Evolutionary conservation across 345 rosid species (phyloP).

Genomic region (Hibiscus tridactylites): DNA sequence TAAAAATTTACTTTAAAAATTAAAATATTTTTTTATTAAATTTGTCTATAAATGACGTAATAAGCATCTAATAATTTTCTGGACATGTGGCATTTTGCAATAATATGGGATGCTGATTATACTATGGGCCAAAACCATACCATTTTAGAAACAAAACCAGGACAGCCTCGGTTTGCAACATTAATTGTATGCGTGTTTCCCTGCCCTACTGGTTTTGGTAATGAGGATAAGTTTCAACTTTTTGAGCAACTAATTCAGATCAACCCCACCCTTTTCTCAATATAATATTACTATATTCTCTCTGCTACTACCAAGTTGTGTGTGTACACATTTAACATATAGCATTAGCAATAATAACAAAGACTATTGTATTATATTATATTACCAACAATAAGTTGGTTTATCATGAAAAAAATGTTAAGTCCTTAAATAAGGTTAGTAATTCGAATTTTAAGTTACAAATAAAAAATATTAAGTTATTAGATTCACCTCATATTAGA

Average conservation of each 20-base stretch:
- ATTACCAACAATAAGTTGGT: too few species aligned
- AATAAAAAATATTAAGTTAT: too few species aligned
- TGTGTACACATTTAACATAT: not conserved
- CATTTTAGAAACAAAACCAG: conserved; percentile 18
- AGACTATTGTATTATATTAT: too few species aligned
- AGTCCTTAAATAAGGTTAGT: too few species aligned
- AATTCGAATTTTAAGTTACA: too few species aligned
- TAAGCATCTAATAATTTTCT: too few species aligned
- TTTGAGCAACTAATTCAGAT: not conserved
- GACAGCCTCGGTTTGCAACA: conserved; percentile 10
- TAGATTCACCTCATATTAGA: too few species aligned
- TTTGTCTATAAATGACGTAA: too few species aligned
- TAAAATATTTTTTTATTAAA: too few species aligned
- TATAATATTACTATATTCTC: not conserved
- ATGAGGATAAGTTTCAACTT: not conserved
- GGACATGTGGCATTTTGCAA: not conserved
- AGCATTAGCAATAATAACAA: not conserved
- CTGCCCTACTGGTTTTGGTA: not conserved
- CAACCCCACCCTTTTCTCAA: not conserved
- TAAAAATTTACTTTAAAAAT: too few species aligned
- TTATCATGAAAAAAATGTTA: too few species aligned
- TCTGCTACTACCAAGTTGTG: not conserved
- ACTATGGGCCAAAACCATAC: conserved; percentile 22
- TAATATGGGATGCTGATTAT: not conserved
- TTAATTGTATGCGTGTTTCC: not conserved